phyloP scores from a whole-genome alignment of 108 stramenopile genomes.

The Epithemia pelagica region DNA sequence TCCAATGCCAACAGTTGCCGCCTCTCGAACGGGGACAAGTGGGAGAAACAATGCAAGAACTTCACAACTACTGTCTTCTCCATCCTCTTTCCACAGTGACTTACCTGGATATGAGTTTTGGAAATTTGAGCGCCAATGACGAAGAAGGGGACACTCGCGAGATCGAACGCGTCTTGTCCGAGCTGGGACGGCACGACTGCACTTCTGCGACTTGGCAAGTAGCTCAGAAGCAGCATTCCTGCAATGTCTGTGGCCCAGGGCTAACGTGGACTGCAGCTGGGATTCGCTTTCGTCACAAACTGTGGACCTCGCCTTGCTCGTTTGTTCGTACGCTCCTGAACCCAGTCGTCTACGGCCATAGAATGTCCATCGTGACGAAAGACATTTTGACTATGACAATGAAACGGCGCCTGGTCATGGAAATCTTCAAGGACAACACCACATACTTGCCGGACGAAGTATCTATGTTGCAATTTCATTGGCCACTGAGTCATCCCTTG shows the following conservation, averaged over 20 bases:
- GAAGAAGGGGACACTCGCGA: neutral
- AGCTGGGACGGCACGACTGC: neutral
- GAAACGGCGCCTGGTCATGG: neutral
- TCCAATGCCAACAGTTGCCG: neutral
- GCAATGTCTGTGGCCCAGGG: neutral
- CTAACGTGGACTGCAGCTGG: neutral
- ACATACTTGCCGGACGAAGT: neutral
- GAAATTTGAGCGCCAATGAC: neutral
- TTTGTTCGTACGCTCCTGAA: neutral
- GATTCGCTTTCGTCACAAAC: neutral
- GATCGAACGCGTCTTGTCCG: neutral
- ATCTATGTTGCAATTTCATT: neutral
- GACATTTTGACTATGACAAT: neutral
- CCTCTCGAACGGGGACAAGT: neutral
- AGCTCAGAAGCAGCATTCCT: neutral
- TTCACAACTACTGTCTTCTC: neutral
- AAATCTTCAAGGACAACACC: neutral
- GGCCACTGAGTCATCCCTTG: neutral
- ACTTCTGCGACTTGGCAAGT: neutral
- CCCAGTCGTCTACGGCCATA: neutral
- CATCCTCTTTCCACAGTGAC: neutral
- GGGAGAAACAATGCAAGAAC: neutral
- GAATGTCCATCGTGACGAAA: neutral
- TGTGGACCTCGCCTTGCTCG: neutral
- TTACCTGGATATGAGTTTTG: neutral